Evolutionary conservation across 1,139 yeast species (phyloP).

Genomic region (Kazachstania sp.): DNA sequence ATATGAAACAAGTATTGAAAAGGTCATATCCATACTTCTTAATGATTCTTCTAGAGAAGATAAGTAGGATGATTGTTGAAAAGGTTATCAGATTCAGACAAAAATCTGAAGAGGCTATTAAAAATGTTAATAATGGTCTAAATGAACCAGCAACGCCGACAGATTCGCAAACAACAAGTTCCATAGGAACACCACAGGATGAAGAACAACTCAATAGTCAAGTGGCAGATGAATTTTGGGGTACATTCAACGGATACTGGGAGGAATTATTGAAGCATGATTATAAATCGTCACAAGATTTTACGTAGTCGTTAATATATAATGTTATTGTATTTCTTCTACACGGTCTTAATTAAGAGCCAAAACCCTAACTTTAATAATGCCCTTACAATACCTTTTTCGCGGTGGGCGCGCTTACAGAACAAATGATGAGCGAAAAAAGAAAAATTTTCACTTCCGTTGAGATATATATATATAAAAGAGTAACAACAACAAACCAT

Average conservation of each 20-base stretch:
- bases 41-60: constrained; percentile 4
- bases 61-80: background rate
- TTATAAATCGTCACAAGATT: background rate
- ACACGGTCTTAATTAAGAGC: background rate
- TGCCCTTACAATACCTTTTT: too few species aligned
- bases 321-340: background rate
- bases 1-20: constrained; percentile 6
- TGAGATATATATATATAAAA: background rate
- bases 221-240: background rate
- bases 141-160: background rate
- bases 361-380: too few species aligned
- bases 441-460: background rate
- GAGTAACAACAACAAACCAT: background rate
- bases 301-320: background rate
- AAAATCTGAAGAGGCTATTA: background rate
- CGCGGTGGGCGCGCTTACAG: too few species aligned
- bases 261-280: background rate
- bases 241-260: background rate
- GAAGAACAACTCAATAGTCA: background rate
- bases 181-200: too few species aligned
- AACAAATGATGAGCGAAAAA: background rate
- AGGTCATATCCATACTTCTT: constrained; percentile 9
- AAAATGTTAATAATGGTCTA: background rate
- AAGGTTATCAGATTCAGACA: background rate
- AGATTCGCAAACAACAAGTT: too few species aligned